phyloP scores from a whole-genome alignment of 1,139 yeast species.

The Yamadazyma friedrichii region DNA sequence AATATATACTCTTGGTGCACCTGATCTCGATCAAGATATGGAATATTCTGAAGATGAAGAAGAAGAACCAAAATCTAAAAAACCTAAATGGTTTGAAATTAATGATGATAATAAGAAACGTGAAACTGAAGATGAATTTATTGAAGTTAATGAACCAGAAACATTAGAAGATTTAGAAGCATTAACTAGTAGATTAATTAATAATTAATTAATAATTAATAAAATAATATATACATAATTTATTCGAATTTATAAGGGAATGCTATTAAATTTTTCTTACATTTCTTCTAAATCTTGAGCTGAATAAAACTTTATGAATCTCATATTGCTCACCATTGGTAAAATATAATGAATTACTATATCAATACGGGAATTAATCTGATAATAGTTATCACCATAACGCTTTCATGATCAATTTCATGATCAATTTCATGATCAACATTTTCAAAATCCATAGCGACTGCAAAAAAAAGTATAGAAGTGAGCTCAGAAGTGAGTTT shows the following conservation, averaged over 20 bases:
- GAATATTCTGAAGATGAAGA: slow-evolving; percentile 30
- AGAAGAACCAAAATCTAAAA: slow-evolving; percentile 49
- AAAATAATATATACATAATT: background rate
- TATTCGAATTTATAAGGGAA: background rate
- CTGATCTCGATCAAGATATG: slow-evolving; percentile 52
- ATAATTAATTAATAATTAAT: slow-evolving; percentile 8
- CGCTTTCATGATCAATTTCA: too few relatives aligned
- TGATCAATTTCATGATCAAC: too few relatives aligned
- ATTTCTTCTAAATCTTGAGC: background rate
- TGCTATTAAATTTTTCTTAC: background rate
- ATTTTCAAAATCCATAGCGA: too few relatives aligned
- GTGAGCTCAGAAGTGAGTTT: background rate
- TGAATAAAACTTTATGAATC: background rate
- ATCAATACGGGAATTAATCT: too few relatives aligned
- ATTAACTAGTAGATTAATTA: slow-evolving; percentile 66
- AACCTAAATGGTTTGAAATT: slow-evolving; percentile 59
- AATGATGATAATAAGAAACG: slow-evolving; percentile 21
- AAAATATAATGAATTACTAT: too few relatives aligned
- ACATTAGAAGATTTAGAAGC: slow-evolving; percentile 93
- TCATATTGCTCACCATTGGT: background rate
- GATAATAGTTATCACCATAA: too few relatives aligned
- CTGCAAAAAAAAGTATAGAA: too few relatives aligned
- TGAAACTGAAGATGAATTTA: slow-evolving; percentile 33
- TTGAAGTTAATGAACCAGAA: slow-evolving; percentile 85
- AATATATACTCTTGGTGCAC: slow-evolving; percentile 25